phyloP scores from a whole-genome alignment of 2,329 filamentous ascomycete genomes.

The Pseudocercospora eumusae region DNA sequence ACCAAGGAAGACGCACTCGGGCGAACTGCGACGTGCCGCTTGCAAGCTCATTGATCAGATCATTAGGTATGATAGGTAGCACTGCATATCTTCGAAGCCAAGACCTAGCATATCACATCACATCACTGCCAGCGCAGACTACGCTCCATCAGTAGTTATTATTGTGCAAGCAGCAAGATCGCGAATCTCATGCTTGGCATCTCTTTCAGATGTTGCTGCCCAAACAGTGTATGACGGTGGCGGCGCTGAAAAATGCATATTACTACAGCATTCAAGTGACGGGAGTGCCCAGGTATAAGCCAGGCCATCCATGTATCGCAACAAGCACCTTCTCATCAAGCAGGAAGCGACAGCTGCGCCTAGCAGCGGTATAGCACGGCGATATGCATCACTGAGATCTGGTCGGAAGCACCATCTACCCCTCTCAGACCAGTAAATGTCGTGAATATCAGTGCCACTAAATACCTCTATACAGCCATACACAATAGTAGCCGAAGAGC shows the following conservation, averaged over 20 bases:
- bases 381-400: background rate
- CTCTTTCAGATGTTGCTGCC: background rate
- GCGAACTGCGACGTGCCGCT: constrained; percentile 3
- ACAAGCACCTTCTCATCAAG: constrained; percentile 1
- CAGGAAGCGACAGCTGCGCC: constrained; percentile 4
- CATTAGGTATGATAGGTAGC: no score
- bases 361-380: background rate
- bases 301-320: constrained; percentile 7
- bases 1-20: constrained; percentile 3
- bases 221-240: background rate
- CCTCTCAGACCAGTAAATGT: background rate
- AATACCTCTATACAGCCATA: background rate
- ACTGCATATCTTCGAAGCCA: background rate
- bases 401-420: background rate
- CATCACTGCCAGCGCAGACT: background rate
- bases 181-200: background rate
- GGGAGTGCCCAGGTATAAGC: background rate
- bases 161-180: background rate
- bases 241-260: background rate
- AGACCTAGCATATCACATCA: background rate
- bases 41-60: background rate
- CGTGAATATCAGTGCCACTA: background rate
- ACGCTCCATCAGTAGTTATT: background rate
- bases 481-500: background rate
- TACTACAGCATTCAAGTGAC: background rate